These are phyloP conservation scores for Colletotrichum coccodes DNA, from an alignment of 2,329 filamentous ascomycete species.

Conservation along the genomic window DNA sequence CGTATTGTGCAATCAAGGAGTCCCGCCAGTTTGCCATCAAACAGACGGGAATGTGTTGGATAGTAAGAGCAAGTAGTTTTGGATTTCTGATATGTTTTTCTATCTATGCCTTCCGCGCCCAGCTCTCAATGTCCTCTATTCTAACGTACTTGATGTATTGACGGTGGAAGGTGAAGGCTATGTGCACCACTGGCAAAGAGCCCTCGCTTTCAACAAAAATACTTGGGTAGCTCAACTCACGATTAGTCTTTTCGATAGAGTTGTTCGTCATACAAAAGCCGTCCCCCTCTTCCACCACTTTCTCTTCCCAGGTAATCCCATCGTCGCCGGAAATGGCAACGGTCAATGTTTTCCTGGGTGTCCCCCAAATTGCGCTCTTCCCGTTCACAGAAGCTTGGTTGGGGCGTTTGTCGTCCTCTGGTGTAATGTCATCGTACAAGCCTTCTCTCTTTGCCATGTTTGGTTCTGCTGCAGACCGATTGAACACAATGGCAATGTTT, in stretches of 20 bases:
- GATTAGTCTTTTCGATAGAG: conserved; percentile 50
- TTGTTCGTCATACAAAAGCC: conserved; percentile 58
- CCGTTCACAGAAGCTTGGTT: conserved; percentile 48
- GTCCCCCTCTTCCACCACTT: conserved; percentile 53
- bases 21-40: no score
- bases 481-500: conserved; percentile 50
- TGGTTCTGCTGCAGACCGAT: conserved; percentile 46
- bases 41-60: no score
- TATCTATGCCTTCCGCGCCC: conserved; percentile 31
- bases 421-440: conserved; percentile 56
- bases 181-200: conserved; percentile 39
- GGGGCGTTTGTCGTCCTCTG: conserved; percentile 48
- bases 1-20: no score
- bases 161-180: conserved; percentile 54
- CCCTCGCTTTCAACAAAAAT: conserved; percentile 43
- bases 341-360: conserved; percentile 47
- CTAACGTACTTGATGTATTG: conserved; percentile 53
- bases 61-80: not conserved
- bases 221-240: conserved; percentile 56
- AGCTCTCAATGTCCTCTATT: conserved; percentile 40
- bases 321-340: conserved; percentile 47
- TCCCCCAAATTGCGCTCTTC: conserved; percentile 55
- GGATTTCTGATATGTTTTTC: not conserved
- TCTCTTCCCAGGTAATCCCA: conserved; percentile 48
- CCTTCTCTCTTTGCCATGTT: conserved; percentile 48